Percentiles rank a stretch among this genome's conserved stretches.
phyloP scores from a whole-genome alignment of 176 grass and related monocot species.

The Cenchrus fungigraminus region DNA sequence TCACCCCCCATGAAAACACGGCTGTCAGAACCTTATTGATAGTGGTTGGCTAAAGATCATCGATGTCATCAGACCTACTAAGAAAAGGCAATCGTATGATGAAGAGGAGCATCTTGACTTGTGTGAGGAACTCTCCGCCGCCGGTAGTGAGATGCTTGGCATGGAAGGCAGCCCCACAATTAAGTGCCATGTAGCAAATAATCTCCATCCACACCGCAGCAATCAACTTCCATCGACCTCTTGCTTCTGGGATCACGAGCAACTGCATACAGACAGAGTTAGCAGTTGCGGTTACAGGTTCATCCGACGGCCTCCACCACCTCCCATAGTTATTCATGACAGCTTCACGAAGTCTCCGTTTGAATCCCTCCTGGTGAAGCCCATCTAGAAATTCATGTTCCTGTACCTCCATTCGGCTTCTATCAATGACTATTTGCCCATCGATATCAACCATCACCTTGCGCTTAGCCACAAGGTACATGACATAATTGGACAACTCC shows the following conservation, averaged over 20 bases:
- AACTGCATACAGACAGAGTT: neutral
- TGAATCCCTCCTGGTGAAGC: neutral
- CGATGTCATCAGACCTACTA: neutral
- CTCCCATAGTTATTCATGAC: neutral
- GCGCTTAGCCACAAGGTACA: neutral
- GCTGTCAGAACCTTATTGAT: too few relatives aligned
- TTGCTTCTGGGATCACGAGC: neutral
- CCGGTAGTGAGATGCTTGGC: neutral
- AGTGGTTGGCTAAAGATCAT: too few relatives aligned
- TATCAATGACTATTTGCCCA: neutral
- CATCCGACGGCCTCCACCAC: too few relatives aligned
- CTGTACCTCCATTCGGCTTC: neutral
- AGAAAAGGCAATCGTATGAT: neutral
- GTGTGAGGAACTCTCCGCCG: neutral
- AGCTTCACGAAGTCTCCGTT: neutral
- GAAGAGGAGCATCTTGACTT: neutral
- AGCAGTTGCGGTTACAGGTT: neutral
- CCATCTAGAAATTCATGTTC: neutral
- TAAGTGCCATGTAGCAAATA: constrained; percentile 13
- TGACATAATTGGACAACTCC: neutral
- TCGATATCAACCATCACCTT: neutral
- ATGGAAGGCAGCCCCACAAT: neutral
- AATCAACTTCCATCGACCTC: neutral
- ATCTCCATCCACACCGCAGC: neutral
- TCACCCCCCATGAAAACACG: too few relatives aligned